These are phyloP conservation scores for Pseudogymnoascus sp. DNA, from an alignment of 2,329 filamentous ascomycete species.

Conservation along the genomic window DNA sequence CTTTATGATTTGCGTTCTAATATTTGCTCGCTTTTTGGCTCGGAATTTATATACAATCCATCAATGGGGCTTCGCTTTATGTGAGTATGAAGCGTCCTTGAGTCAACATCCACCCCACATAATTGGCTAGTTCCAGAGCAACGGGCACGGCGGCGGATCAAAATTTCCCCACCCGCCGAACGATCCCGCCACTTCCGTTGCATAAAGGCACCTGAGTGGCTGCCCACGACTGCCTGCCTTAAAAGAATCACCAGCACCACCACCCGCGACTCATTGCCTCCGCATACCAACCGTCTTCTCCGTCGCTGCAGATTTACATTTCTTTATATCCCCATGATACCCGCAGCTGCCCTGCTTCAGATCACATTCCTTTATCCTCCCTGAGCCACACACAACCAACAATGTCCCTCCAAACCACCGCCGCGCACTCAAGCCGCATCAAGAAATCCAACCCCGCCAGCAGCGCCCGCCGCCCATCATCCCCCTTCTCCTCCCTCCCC, in stretches of 20 bases:
- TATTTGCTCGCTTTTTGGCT: not conserved
- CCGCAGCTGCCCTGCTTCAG: not conserved
- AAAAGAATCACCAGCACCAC: no score
- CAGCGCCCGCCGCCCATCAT: constrained; percentile 20
- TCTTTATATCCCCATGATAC: not conserved
- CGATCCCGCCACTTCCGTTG: not conserved
- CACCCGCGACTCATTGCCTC: no score
- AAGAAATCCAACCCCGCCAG: constrained; percentile 23
- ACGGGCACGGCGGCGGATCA: not conserved
- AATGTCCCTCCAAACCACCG: constrained; percentile 16
- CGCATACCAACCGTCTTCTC: not conserved
- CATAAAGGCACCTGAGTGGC: not conserved
- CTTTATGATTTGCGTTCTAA: not conserved
- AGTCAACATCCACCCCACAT: not conserved
- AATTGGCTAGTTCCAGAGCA: not conserved
- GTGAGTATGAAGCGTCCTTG: not conserved
- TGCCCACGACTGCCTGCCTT: not conserved
- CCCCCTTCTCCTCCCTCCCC: constrained; percentile 22
- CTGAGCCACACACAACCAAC: not conserved
- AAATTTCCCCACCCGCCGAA: not conserved
- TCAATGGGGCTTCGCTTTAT: not conserved
- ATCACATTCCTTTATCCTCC: not conserved
- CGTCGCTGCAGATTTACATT: not conserved
- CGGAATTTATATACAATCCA: not conserved
- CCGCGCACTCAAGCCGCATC: constrained; percentile 25